Conservation (phyloP, 2,329 filamentous ascomycete species). For the Sphaerulina musiva region DNA sequence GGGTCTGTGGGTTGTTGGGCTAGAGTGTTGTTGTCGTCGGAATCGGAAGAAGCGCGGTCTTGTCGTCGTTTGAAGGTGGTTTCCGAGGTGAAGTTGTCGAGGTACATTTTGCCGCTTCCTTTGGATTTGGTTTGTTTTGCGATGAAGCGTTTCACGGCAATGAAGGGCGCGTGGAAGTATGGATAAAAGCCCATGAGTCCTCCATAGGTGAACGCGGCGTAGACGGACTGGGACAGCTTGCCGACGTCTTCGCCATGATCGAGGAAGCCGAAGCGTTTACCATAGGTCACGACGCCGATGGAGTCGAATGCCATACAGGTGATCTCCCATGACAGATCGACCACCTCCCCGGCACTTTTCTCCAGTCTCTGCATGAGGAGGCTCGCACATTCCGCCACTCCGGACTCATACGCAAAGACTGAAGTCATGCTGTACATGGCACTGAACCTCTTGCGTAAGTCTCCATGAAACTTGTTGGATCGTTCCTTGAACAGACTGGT, state of each 20-base stretch:
- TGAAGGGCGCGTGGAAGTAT: slow-evolving; percentile 4
- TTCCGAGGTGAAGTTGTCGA: slow-evolving; percentile 10
- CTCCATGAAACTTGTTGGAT: slow-evolving; percentile 11
- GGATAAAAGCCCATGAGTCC: slow-evolving; percentile 9
- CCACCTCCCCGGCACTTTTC: background rate
- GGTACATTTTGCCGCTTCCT: slow-evolving; percentile 13
- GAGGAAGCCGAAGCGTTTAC: slow-evolving; percentile 35
- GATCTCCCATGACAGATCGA: slow-evolving; percentile 11
- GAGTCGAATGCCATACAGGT: slow-evolving; percentile 34
- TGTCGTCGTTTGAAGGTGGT: slow-evolving; percentile 6
- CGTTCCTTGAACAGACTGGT: slow-evolving; percentile 13
- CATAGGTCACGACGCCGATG: slow-evolving; percentile 33
- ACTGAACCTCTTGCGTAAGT: slow-evolving; percentile 9
- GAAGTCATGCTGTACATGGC: slow-evolving; percentile 14
- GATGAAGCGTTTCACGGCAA: background rate
- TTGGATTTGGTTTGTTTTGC: background rate
- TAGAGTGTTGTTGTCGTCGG: background rate
- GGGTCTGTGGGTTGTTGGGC: background rate
- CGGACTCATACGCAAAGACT: slow-evolving; percentile 8
- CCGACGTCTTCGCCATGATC: slow-evolving; percentile 33
- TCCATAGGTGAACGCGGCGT: slow-evolving; percentile 8
- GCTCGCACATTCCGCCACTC: slow-evolving; percentile 8
- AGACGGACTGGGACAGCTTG: slow-evolving; percentile 10
- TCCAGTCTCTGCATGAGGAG: slow-evolving; percentile 3
- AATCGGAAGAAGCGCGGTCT: slow-evolving; percentile 4